Base-by-base conservation (phyloP, 306 rosid species). In the Prunus davidiana region DNA sequence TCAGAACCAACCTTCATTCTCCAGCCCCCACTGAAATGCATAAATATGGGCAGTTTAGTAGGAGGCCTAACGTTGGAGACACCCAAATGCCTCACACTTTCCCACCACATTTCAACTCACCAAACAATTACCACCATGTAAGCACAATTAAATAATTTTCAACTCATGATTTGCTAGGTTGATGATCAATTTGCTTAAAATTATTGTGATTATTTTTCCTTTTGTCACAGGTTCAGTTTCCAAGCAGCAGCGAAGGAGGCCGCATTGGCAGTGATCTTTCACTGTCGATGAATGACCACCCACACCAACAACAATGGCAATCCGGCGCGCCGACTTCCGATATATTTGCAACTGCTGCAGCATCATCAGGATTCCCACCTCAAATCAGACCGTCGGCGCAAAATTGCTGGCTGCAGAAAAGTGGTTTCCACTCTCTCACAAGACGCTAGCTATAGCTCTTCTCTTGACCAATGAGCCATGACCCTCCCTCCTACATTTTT, bases 281-380 rank as follows among this genome's bases (percentile, higher is more conserved):
- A 25, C 77, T 90, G 76, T 82, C 88, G 25, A 73, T 89, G 86
- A 84, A 71, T 4, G 89, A 89, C 15, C 81, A 55, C 34, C 77
- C 82, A 32, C 85, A 87, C 13, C 79, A 58, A 30, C 77, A 86
- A 54, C 86, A 82, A 66, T 87, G 89, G 89, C 90, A 82, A 81
- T 30, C 84, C 5, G 84, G 88, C 54, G 84, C 84, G 75, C 85
- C 90, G 41, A 16, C 69, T 28, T 64, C 71, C 73, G 60, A 61
- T 9, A 27, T 79, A 73, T 81, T 82, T 78, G 89, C 97, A 86
- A 84, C 81, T 85, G 95, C 97, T 88, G 99, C 99, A 96, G 99
- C 99, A 96, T 96, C 99, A 96, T 96, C 99, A 96, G 99, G 99
- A 96, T 96, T 96, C 99, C 87, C 90, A 81, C 89, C 76, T 50